phyloP scores from a whole-genome alignment of 1,284 basidiomycete genomes.

The Termitomyces sp. region DNA sequence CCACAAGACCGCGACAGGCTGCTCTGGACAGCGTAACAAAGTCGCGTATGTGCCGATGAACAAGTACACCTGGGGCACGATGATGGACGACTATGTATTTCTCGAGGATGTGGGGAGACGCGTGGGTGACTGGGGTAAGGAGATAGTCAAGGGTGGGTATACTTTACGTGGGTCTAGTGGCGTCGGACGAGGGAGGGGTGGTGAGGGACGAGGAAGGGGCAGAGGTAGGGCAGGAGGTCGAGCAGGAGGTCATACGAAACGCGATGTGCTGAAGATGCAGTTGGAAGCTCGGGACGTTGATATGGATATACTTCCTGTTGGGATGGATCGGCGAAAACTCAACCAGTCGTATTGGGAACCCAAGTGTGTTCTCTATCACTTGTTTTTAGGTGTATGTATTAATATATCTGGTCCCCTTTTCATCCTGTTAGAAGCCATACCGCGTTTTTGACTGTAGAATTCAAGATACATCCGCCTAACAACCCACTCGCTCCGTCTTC shows the following conservation, averaged over 20 bases:
- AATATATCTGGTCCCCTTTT: slow-evolving; percentile 9
- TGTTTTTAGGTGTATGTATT: slow-evolving; percentile 4
- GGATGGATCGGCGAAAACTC: slow-evolving; percentile 74
- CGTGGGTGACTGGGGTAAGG: slow-evolving; percentile 65
- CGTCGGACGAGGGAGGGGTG: slow-evolving; percentile 23
- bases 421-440: slow-evolving; percentile 50
- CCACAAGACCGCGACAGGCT: slow-evolving; percentile 65
- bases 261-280: slow-evolving; percentile 61
- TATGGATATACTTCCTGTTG: slow-evolving; percentile 70
- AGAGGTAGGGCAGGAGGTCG: slow-evolving; percentile 11
- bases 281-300: slow-evolving; percentile 65
- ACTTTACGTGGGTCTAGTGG: slow-evolving; percentile 22
- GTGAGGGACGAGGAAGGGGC: slow-evolving; percentile 20
- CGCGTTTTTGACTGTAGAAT: slow-evolving; percentile 69
- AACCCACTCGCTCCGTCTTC: slow-evolving; percentile 38
- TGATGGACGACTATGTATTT: slow-evolving; percentile 83
- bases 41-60: slow-evolving; percentile 75
- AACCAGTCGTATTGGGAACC: slow-evolving; percentile 81
- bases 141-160: slow-evolving; percentile 58
- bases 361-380: slow-evolving; percentile 50
- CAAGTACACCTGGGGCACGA: slow-evolving; percentile 71
- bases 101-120: slow-evolving; percentile 76
- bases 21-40: slow-evolving; percentile 72
- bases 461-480: slow-evolving; percentile 53
- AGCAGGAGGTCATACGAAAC: slow-evolving; percentile 38